Base-by-base conservation (phyloP, 345 rosid species). In the Ceriops decandra region DNA sequence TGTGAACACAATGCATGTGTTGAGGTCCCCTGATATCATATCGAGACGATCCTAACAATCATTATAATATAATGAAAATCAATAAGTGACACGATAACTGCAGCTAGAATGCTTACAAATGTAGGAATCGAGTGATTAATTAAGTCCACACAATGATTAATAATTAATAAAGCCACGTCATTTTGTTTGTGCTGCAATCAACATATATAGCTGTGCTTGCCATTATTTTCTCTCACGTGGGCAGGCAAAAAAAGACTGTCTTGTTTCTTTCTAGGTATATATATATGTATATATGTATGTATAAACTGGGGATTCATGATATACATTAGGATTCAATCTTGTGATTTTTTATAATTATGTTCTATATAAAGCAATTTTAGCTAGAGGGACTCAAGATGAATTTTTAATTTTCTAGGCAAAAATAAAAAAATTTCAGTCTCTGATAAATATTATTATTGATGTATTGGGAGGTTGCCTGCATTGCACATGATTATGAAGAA, bases 251-350 rank as follows among this genome's bases (percentile, higher is more conserved):
- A 22, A 5, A 9, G 30, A 21, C 28, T 22, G 30, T 54, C 59
- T 54, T 24, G 30, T 54, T 24, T 9, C 28, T 33, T 33, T 33
- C 35, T 4, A 33, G 7, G 7, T 33, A 6, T 5, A 33, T 0
- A 6, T 6, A 33, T 1, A 6, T 1, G 1, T 5, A 33, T 0
- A 6, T 6, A 33, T 1, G 1, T 1, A 33, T 0, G 6, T 6
- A 33, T 7, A 33, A 0, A 33, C 0, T 52, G 56, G 22, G 56
- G 8, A 33, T 7, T 6, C 7, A 33, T 6, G 7, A 5, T 32
- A 5, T 4, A 32, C 5, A 32, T 32, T 1, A 33, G 1, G 35
- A 33, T 6, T 33, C 9, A 7, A 33, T 33, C 36, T 33, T 1
- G 7, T 24, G n/a, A 53, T 20, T n/a, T 64, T 51, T 1, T 28